Conservation (phyloP, 164 flowering plant species). For the Brasenia schreberi region DNA sequence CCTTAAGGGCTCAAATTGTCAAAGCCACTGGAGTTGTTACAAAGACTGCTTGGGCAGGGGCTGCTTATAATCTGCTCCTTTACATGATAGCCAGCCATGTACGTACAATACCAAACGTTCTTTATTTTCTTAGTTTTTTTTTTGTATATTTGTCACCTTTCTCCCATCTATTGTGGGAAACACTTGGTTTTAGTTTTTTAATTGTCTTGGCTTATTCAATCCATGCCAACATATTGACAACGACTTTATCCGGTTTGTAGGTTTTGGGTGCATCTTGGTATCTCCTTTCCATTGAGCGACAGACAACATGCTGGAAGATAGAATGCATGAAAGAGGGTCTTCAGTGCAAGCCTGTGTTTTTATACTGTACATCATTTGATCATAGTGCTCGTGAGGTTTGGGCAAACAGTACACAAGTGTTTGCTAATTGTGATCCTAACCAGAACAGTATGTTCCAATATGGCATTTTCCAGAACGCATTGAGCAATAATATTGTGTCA, state of each 20-base stretch:
- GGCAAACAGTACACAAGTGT: slow-evolving; percentile 45
- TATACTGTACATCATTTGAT: slow-evolving; percentile 35
- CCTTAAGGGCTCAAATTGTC: slow-evolving; percentile 74
- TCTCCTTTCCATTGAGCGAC: slow-evolving; percentile 64
- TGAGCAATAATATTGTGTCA: slow-evolving; percentile 48
- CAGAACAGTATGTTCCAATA: slow-evolving; percentile 26
- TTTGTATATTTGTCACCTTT: neutral
- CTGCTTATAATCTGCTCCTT: slow-evolving; percentile 82
- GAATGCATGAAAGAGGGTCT: slow-evolving; percentile 35
- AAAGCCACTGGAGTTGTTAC: slow-evolving; percentile 91
- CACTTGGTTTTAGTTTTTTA: too few relatives aligned
- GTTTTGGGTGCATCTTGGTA: slow-evolving; percentile 95
- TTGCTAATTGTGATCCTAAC: slow-evolving; percentile 41
- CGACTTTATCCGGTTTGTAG: slow-evolving; percentile 22
- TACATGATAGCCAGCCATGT: slow-evolving; percentile 98
- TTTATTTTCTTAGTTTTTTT: slow-evolving; percentile 1
- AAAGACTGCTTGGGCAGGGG: slow-evolving; percentile 99
- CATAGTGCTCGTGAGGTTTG: slow-evolving; percentile 22
- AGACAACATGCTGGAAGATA: slow-evolving; percentile 69
- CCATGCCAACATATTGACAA: neutral
- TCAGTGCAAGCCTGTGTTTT: slow-evolving; percentile 32
- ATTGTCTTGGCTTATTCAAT: neutral
- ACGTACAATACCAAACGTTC: slow-evolving; percentile 13
- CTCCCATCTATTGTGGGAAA: neutral
- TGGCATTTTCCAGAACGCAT: slow-evolving; percentile 68